Evolutionary conservation across 2,329 filamentous ascomycete species (phyloP), one percentile per base, ranked within the genome.

Genomic region (Paracorniculantispora psalliotae): DNA sequence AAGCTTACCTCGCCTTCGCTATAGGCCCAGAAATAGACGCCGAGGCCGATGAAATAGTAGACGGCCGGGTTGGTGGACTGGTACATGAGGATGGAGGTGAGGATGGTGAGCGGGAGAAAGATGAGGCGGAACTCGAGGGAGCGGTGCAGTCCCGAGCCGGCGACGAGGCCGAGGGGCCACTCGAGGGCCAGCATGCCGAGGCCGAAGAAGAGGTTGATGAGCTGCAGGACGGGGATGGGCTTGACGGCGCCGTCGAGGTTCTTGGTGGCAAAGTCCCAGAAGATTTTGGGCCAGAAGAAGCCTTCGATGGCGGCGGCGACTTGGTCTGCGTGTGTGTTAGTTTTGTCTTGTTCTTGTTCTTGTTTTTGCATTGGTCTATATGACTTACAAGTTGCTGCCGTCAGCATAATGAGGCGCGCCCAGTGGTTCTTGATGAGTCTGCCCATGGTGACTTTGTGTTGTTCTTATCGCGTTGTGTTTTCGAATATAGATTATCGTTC

Each of bases 381-480:
- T 30, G 13, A 77, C 79, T 62, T 85, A 92, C 89, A 92, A 59
- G 79, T 74, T 64, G 91, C 88, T 39, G 94, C 91, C 28, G 90
- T 91, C 72, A 99, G 80, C 75, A 96, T 83, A 71, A 99, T 94
- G 69, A 99, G 87, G 62, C 94, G 89, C 67, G 92, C 94, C 91
- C 91, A 96, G 80, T 99, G 94, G 80, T 97, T 97, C 83, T 99
- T 99, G 80, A 99, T 97, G 72, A 99, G 87, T 77, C 89, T 94
- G 75, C 94, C 94, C 94, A 99, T 99, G 63, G 65, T 78, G 30
- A 33, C 30, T 33, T 6, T 33, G 30, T 19, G 48, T 17, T 30
- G 37, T n/a, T 9, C 23, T 54, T 54, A 33, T n/a, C n/a, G n/a
- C n/a, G n/a, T n/a, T n/a, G n/a, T n/a, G n/a, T n/a, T n/a, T n/a